A percentile compares a stretch with the other conserved stretches of the same genome.
Conservation (phyloP, 2,329 filamentous ascomycete genomes). For the Akanthomyces lecanii region DNA sequence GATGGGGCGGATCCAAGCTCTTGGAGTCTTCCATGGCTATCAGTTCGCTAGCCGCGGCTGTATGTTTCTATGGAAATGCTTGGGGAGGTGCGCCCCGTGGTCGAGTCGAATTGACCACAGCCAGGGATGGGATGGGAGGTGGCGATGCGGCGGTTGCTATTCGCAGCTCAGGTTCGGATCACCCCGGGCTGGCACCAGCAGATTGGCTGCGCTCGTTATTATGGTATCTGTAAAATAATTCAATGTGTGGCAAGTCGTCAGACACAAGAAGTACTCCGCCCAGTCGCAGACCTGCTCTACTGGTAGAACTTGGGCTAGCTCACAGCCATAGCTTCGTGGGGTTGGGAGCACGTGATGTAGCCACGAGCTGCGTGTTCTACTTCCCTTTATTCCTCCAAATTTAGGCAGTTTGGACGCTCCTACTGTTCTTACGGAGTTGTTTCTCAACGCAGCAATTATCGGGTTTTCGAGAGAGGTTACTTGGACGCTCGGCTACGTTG, state of each 20-base stretch:
- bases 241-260: background rate
- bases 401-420: background rate
- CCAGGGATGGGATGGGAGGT: background rate
- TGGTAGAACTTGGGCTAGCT: background rate
- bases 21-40: background rate
- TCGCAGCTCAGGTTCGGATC: background rate
- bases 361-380: background rate
- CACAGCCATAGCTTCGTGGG: background rate
- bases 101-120: background rate
- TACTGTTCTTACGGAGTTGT: background rate
- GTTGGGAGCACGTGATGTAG: slow-evolving; percentile 4
- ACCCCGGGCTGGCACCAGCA: background rate
- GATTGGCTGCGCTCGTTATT: background rate
- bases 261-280: background rate
- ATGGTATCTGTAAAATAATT: background rate
- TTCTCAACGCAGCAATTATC: background rate
- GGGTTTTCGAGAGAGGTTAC: no score
- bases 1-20: background rate
- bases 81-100: background rate
- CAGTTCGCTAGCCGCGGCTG: background rate
- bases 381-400: background rate
- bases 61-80: background rate
- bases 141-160: background rate
- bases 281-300: slow-evolving; percentile 1
- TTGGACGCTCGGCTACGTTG: background rate